Base-by-base conservation (phyloP, 2,329 filamentous ascomycete species). In the Parastagonospora nodorum region DNA sequence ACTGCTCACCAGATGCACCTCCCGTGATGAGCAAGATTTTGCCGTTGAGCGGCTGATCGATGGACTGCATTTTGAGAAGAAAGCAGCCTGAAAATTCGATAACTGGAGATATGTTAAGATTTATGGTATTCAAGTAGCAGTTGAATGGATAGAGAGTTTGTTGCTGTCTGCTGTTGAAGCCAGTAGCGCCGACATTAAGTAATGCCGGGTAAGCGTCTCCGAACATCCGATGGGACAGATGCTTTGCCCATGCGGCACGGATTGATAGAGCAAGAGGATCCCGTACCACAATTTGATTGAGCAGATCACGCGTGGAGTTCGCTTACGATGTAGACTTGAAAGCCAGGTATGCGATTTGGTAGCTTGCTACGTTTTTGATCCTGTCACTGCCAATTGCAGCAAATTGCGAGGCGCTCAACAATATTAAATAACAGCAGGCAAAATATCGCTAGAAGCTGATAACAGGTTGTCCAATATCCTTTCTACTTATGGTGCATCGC, bases 11-110 rank as follows among this genome's bases (percentile, higher is more conserved):
- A 46, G 69, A 74, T 48, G 69, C 71, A 10, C 68, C 72, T 15
- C 72, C 71, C 0, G 71, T 74, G 43, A 74, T 64, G 1, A 69
- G 57, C 14, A 71, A 60, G 50, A 74, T 68, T 41, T 68, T 71
- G 44, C 54, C 58, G 12, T 66, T 60, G 4, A 73, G 48, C 8
- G 69, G 64, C 33, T 70, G 64, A 35, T 73, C 67, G 31, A 64
- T 64, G 1, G 64, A 61, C 4, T 35, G 36, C 56, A 58, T 61
- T 30, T 19, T 47, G 30, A 24, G 16, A 24, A 10, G 10, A 11
- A 2, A 3, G 31, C n/a, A 32, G 9, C 8, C 9, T 11, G 29
- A 32, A 3, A n/a, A 8, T 10, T 10, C 33, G 14, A 4, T n/a
- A 2, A 8, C 11, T 36, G 11, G 11, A 15, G 4, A 36, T 14